Evolutionary conservation across 2,329 filamentous ascomycete species (phyloP).

Genomic region (Calonectria pseudoturangicola): DNA sequence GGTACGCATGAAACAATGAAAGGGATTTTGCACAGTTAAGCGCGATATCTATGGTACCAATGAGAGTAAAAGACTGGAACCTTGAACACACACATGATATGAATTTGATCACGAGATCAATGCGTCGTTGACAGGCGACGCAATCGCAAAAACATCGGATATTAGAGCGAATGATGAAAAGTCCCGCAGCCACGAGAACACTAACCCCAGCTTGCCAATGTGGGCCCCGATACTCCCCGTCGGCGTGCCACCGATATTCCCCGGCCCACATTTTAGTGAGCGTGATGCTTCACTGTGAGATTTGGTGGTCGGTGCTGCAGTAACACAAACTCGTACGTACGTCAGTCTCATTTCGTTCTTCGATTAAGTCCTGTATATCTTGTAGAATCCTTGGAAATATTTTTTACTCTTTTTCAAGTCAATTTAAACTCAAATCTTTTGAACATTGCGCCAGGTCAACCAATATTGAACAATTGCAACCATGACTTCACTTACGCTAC

Average conservation of each 20-base stretch:
- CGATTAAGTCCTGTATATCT: neutral
- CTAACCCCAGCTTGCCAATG: neutral
- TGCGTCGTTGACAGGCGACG: no score
- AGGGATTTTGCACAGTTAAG: no score
- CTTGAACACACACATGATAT: neutral
- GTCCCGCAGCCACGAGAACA: neutral
- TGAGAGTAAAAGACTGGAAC: neutral
- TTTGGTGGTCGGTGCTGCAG: neutral
- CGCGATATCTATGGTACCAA: no score
- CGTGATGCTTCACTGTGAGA: neutral
- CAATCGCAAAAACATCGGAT: neutral
- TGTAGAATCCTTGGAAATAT: neutral
- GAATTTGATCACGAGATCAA: neutral
- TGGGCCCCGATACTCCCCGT: conserved; percentile 41
- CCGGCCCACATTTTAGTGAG: conserved; percentile 31
- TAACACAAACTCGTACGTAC: no score
- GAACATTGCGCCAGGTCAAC: no score
- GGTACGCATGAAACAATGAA: neutral
- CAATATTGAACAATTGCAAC: conserved; percentile 20
- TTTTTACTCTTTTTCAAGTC: neutral
- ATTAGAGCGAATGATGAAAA: neutral
- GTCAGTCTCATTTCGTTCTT: neutral
- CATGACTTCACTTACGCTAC: conserved; percentile 38
- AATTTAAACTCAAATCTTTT: neutral
- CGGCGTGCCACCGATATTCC: conserved; percentile 34